Percentiles rank a stretch among this genome's conserved stretches.
phyloP scores from a whole-genome alignment of 441 rosid species.

The Erodium chrysanthum region DNA sequence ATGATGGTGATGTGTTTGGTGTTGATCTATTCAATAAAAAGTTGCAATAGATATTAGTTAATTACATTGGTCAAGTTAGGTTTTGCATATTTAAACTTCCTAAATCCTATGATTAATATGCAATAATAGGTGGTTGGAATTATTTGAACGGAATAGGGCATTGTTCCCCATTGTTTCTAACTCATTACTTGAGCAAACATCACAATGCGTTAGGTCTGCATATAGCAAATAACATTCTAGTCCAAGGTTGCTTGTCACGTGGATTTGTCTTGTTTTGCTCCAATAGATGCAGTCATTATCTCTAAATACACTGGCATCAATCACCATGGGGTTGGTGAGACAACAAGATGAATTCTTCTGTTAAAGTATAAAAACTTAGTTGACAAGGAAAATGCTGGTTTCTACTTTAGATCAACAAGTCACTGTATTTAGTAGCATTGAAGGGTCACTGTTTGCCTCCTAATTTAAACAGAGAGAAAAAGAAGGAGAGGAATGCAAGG shows the following conservation, averaged over 20 bases:
- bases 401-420: not conserved
- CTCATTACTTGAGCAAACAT: not conserved
- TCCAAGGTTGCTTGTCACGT: not conserved
- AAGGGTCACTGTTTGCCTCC: not conserved
- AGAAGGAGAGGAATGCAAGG: not conserved
- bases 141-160: not conserved
- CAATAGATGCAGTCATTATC: not conserved
- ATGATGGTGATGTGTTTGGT: not conserved
- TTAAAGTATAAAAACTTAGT: not conserved
- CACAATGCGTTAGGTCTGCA: not conserved
- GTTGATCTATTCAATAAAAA: not conserved
- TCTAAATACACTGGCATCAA: not conserved
- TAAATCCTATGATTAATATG: not conserved
- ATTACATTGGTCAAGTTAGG: not conserved
- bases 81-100: not conserved
- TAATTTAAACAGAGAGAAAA: not conserved
- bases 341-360: not conserved
- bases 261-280: not conserved
- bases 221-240: not conserved
- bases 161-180: constrained; percentile 1
- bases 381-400: not conserved
- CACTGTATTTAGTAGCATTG: not conserved
- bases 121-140: not conserved
- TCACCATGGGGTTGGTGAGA: not conserved
- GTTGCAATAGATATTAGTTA: not conserved